Conservation (phyloP, 305 asterid genomes). For the Coffea humblotiana region DNA sequence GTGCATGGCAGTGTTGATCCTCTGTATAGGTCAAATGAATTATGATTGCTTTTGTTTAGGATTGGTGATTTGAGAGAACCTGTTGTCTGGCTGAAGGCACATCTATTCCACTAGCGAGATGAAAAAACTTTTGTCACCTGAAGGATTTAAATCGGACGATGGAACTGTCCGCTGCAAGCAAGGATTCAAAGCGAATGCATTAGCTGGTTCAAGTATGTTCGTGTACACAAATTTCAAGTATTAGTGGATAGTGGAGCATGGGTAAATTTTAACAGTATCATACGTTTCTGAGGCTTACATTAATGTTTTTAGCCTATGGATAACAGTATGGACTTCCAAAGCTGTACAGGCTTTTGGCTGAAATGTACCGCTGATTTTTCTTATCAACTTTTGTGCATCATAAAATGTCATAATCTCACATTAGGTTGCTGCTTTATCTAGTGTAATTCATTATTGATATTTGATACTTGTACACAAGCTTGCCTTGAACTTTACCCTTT, state of each 20-base stretch:
- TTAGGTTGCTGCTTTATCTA: conserved; percentile 1
- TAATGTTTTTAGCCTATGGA: background rate
- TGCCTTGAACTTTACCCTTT: background rate
- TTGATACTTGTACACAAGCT: background rate
- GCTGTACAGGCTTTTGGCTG: background rate
- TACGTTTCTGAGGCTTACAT: background rate
- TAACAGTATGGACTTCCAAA: background rate
- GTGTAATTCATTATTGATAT: background rate
- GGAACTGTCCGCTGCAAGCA: background rate
- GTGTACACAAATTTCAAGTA: background rate
- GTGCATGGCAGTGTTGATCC: background rate
- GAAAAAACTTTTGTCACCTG: background rate
- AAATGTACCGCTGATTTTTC: background rate
- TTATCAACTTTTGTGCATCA: background rate
- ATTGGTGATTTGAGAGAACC: conserved; percentile 1
- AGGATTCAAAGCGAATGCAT: background rate
- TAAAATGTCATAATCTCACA: background rate
- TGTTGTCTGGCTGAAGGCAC: background rate
- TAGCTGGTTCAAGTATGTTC: conserved; percentile 6
- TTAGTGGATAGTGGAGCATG: background rate
- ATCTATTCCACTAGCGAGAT: background rate
- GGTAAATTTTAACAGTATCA: background rate
- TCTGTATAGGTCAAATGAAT: background rate
- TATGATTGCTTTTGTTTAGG: background rate
- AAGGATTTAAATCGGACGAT: background rate